A percentile compares a stretch with the other conserved stretches of the same genome.
These are phyloP conservation scores for Fragaria nilgerrensis DNA, from an alignment of 306 rosid species.

Conservation along the genomic window DNA sequence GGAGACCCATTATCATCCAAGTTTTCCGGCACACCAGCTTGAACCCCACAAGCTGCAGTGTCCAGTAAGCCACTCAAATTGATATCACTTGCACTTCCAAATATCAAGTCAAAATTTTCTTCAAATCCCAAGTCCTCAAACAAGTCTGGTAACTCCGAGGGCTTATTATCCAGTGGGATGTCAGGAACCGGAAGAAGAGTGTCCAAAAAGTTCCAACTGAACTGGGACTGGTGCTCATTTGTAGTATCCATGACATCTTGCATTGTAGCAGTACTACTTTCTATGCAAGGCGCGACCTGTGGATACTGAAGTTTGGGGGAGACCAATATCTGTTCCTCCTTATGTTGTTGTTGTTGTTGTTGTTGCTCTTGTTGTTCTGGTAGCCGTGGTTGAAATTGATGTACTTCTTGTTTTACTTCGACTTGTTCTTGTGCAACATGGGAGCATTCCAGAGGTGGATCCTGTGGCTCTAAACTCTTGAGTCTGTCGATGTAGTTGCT, in stretches of 20 bases:
- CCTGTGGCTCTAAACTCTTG: constrained; percentile 25
- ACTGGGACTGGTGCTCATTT: constrained; percentile 38
- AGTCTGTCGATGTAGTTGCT: constrained; percentile 54
- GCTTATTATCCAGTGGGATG: constrained; percentile 29
- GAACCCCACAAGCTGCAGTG: constrained; percentile 8
- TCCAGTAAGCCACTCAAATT: constrained; percentile 31
- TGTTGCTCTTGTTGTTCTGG: constrained; percentile 18
- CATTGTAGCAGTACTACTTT: constrained; percentile 26
- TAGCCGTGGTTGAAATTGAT: not conserved
- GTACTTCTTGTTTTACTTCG: constrained; percentile 14
- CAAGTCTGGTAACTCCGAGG: constrained; percentile 33
- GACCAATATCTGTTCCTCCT: constrained; percentile 3
- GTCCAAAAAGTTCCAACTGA: constrained; percentile 62
- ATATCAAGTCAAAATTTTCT: constrained; percentile 57
- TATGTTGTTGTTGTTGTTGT: not conserved
- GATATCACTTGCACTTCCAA: constrained; percentile 33
- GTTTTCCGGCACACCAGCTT: constrained; percentile 25
- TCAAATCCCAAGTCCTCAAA: constrained; percentile 52
- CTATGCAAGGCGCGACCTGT: constrained; percentile 28
- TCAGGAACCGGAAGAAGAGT: constrained; percentile 34
- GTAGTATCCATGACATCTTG: constrained; percentile 35
- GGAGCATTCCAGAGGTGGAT: constrained; percentile 25
- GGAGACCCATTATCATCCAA: constrained; percentile 31
- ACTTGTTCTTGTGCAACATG: constrained; percentile 21
- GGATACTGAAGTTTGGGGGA: constrained; percentile 13